Conservation (phyloP, 164 flowering plant species). For the Platanus orientalis region DNA sequence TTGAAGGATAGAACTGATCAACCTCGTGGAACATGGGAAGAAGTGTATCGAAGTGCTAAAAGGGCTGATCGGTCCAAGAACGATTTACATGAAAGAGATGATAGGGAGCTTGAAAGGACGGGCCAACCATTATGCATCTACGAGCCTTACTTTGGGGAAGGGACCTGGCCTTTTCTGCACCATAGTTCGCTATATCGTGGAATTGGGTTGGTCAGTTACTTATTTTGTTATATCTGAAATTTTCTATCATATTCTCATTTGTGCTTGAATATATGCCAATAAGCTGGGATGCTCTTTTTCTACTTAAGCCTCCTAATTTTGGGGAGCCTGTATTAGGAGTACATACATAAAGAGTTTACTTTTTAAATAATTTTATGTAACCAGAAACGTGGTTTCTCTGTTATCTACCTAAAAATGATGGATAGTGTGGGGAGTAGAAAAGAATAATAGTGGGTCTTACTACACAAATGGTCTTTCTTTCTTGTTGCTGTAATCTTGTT, state of each 20-base stretch:
- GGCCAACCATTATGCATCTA: slow-evolving; percentile 92
- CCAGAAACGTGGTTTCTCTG: no score
- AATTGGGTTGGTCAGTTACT: slow-evolving; percentile 74
- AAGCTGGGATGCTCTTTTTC: not conserved
- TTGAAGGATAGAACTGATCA: slow-evolving; percentile 85
- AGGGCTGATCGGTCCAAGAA: slow-evolving; percentile 66
- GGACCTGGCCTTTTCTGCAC: slow-evolving; percentile 92
- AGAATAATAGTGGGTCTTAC: no score
- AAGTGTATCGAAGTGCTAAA: slow-evolving; percentile 84
- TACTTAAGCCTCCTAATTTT: not conserved
- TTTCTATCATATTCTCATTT: not conserved
- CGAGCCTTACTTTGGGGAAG: slow-evolving; percentile 92
- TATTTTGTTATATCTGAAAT: not conserved
- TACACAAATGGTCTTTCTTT: no score
- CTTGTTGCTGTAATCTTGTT: no score
- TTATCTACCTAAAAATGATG: no score
- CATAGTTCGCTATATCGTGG: slow-evolving; percentile 79
- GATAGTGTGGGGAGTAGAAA: no score
- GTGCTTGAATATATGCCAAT: not conserved
- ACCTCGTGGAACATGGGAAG: slow-evolving; percentile 90
- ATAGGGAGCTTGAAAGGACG: slow-evolving; percentile 92
- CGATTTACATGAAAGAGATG: slow-evolving; percentile 96
- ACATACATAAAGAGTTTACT: not conserved
- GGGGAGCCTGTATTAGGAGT: no score
- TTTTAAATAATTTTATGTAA: not conserved